Percentiles rank a stretch among this genome's conserved stretches.
phyloP scores from a whole-genome alignment of 495 filamentous ascomycete genomes.

The Elasticomyces elasticus region DNA sequence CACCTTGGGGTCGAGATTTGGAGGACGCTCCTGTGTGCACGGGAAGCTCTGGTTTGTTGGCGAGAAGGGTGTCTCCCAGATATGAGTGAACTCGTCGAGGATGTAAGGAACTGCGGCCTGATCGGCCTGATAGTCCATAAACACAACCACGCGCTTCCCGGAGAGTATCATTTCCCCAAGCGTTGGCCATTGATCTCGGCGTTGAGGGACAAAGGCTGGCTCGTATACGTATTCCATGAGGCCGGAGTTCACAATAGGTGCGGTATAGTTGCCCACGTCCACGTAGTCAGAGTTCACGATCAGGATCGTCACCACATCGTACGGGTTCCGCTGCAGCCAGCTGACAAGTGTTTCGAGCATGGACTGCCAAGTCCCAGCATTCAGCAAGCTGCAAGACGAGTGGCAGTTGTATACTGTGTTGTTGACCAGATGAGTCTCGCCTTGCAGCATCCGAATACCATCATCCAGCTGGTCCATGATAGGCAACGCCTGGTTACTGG shows the following conservation, averaged over 20 bases:
- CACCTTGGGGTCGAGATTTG: slow-evolving; percentile 43
- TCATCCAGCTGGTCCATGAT: slow-evolving; percentile 73
- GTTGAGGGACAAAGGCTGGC: slow-evolving; percentile 59
- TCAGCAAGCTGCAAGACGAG: slow-evolving; percentile 66
- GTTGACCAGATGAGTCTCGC: slow-evolving; percentile 64
- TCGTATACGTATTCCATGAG: slow-evolving; percentile 60
- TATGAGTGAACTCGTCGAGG: slow-evolving; percentile 55
- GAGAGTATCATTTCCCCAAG: slow-evolving; percentile 66
- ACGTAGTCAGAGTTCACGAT: slow-evolving; percentile 73
- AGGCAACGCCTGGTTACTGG: slow-evolving; percentile 63
- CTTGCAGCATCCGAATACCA: slow-evolving; percentile 83
- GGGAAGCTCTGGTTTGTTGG: slow-evolving; percentile 50
- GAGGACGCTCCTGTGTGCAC: slow-evolving; percentile 50
- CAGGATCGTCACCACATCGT: slow-evolving; percentile 84
- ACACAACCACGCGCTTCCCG: slow-evolving; percentile 53
- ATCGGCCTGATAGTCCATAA: slow-evolving; percentile 79
- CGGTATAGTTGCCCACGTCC: slow-evolving; percentile 48
- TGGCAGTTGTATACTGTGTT: slow-evolving; percentile 57
- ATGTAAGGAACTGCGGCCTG: slow-evolving; percentile 61
- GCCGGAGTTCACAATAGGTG: slow-evolving; percentile 55
- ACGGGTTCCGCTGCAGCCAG: slow-evolving; percentile 71
- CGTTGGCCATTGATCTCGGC: slow-evolving; percentile 71
- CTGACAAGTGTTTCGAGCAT: slow-evolving; percentile 58
- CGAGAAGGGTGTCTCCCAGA: slow-evolving; percentile 60
- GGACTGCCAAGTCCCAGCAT: slow-evolving; percentile 64